Evolutionary conservation across 257 asterid species (phyloP).

Genomic region (Nicotiana paniculata): DNA sequence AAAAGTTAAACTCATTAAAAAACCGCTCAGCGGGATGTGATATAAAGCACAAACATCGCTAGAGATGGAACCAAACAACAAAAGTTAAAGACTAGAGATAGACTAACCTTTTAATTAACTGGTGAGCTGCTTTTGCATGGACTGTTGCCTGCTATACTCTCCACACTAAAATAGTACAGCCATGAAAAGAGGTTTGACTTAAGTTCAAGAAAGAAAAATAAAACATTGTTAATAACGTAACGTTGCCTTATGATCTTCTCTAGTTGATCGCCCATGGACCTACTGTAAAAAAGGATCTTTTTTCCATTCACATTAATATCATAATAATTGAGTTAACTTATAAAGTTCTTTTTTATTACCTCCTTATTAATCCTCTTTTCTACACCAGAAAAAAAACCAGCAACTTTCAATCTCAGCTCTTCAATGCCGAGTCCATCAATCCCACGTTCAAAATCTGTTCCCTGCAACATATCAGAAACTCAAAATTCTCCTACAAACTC

Average conservation of each 20-base stretch:
- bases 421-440: constrained; percentile 49
- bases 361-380: background rate
- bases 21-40: too few species aligned
- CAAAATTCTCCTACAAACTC: constrained; percentile 28
- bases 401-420: constrained; percentile 10
- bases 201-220: background rate
- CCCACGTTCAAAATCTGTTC: constrained; percentile 53
- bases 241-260: background rate
- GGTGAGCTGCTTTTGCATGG: background rate
- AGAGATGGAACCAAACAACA: background rate
- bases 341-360: background rate
- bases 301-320: background rate
- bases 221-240: background rate
- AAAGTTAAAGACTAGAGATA: background rate
- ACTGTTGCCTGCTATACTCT: background rate
- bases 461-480: constrained; percentile 32
- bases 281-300: background rate
- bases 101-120: background rate
- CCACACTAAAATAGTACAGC: background rate
- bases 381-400: background rate
- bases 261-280: background rate
- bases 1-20: background rate
- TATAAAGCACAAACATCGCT: background rate
- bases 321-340: background rate
- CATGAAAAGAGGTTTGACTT: background rate